Percentiles rank a stretch among this genome's conserved stretches.
These are phyloP conservation scores for Picea sitchensis DNA, from an alignment of 75 land plant species.

Conservation along the genomic window DNA sequence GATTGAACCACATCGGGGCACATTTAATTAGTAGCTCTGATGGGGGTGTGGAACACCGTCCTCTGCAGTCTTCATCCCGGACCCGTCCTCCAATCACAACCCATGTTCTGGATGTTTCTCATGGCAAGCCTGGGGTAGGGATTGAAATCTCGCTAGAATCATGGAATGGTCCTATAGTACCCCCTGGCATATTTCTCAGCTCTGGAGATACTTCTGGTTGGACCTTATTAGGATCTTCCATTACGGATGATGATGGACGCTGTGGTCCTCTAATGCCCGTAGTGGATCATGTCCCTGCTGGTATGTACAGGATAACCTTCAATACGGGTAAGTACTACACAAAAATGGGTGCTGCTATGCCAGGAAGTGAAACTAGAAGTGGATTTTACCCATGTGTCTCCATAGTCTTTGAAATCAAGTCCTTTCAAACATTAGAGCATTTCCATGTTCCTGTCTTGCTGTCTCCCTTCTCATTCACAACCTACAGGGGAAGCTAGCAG, in stretches of 20 bases:
- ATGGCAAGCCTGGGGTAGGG: constrained; percentile 78
- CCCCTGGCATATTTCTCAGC: constrained; percentile 16
- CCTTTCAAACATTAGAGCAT: constrained; percentile 68
- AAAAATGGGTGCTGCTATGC: constrained; percentile 10
- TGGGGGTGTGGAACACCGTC: constrained; percentile 13
- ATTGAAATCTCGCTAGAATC: constrained; percentile 67
- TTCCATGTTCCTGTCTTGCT: constrained; percentile 92
- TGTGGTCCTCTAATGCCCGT: constrained; percentile 71
- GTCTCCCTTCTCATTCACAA: constrained; percentile 83
- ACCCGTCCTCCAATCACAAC: constrained; percentile 93
- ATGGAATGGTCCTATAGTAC: constrained; percentile 38
- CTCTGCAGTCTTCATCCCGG: constrained; percentile 16
- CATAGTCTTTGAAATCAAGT: constrained; percentile 80
- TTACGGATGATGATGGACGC: constrained; percentile 81
- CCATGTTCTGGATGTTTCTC: constrained; percentile 85
- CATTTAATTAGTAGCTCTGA: constrained; percentile 35
- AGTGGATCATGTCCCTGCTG: constrained; percentile 47
- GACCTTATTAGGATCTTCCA: constrained; percentile 56
- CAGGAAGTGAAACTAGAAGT: constrained; percentile 9
- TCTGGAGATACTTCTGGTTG: constrained; percentile 30
- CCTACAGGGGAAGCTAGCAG: constrained; percentile 82
- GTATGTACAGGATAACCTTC: constrained; percentile 73
- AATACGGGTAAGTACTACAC: constrained; percentile 64
- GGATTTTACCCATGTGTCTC: constrained; percentile 85
- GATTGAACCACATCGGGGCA: constrained; percentile 50